Evolutionary conservation across 345 rosid species (phyloP).

Genomic region (Melaleuca alternifolia): DNA sequence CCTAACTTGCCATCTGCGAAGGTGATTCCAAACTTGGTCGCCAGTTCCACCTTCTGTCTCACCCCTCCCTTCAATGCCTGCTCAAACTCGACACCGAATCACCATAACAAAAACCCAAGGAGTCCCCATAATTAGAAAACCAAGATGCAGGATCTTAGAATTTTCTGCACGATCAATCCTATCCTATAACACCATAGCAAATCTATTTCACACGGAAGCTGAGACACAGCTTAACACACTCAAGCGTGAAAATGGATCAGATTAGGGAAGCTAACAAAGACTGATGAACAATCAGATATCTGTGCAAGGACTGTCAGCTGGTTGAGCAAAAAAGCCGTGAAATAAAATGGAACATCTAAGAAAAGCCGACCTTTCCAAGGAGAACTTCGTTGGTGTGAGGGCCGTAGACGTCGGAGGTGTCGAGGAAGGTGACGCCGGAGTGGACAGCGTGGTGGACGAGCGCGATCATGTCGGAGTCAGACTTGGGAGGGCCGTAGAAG

Average conservation of each 20-base stretch:
- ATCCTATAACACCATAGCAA: no score
- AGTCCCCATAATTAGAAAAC: background rate
- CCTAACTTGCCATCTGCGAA: conserved; percentile 12
- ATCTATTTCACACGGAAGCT: no score
- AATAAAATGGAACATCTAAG: background rate
- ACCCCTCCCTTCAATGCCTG: conserved; percentile 46
- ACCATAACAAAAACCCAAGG: background rate
- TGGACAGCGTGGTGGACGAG: no score
- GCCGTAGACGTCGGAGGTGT: conserved; percentile 36
- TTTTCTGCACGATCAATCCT: background rate
- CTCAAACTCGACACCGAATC: background rate
- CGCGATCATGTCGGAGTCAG: no score
- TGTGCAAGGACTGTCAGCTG: no score
- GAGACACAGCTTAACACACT: no score
- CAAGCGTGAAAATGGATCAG: background rate
- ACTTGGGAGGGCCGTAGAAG: no score
- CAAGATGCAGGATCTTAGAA: background rate
- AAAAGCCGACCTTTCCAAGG: conserved; percentile 18
- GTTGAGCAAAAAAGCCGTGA: background rate
- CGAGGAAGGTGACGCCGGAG: no score
- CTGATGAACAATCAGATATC: no score
- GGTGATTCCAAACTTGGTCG: conserved; percentile 38
- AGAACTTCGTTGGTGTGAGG: conserved; percentile 45
- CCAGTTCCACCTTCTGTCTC: conserved; percentile 43
- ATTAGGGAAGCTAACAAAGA: no score